Base-by-base conservation (phyloP, 2,329 filamentous ascomycete genomes). In the Aureobasidium leucospermi region DNA sequence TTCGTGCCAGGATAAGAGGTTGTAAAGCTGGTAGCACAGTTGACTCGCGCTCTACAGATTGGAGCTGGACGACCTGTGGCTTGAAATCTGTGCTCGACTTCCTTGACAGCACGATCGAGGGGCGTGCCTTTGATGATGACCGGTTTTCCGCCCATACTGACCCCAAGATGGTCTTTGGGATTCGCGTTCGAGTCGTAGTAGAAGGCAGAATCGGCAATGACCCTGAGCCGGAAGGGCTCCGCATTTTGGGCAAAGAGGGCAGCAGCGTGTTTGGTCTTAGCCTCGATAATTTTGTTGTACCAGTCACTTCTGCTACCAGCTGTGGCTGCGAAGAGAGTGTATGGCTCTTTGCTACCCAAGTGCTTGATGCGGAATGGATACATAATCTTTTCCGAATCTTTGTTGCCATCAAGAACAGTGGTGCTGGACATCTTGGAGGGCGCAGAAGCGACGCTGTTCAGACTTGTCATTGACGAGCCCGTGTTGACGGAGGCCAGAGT, bases 361-460 rank as follows among this genome's bases (percentile, higher is more conserved):
- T 99, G 94, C 76, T 96, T 96, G 70, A 99, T 85, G 65, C 86
- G 86, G 83, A 99, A 99, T 0, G 95, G 94, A 70, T 92, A 99
- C 66, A 99, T 75, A 47, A 94, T 88, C 71, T 87, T 90, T 69
- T 79, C 78, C 31, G 90, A 86, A 64, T 96, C 89, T 63, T 84
- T 88, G 31, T 80, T 75, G 36, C 68, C 68, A 5, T 85, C 84
- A 16, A 82, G 69, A 2, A 75, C 73, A 1, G 76, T 79, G 10
- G 70, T 72, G 6, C 77, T 73, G 11, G 78, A 75, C 48, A 81
- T 42, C 16, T 61, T 70, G 1, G 31, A 31, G 5, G 58, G 36
- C 15, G 46, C 47, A 2, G 85, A 85, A 32, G 76, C 77, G 7
- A 84, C 76, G 3, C 76, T 75, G 38, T 74, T 73, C 16, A 74